Percentiles rank a stretch among this genome's conserved stretches.
phyloP scores from a whole-genome alignment of 768 basidiomycete species.

The Naganishia vishniacii region DNA sequence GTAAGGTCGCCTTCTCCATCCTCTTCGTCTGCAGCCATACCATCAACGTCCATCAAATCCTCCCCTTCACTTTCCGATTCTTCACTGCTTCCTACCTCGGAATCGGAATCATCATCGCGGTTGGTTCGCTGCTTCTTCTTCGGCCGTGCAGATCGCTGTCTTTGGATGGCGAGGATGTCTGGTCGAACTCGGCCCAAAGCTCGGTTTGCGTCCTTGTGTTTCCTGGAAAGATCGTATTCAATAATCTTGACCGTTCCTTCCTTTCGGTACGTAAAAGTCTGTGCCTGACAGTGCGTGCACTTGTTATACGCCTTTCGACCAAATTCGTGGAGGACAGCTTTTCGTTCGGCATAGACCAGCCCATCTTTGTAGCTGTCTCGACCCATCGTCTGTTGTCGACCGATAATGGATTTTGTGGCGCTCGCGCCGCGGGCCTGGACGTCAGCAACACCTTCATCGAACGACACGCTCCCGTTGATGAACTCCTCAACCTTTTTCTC shows the following conservation, averaged over 20 bases:
- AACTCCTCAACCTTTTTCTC: conserved; percentile 36
- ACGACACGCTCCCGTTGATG: conserved; percentile 26
- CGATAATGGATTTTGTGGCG: conserved; percentile 47
- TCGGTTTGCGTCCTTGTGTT: conserved; percentile 63
- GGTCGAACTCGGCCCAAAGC: conserved; percentile 62
- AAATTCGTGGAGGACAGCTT: conserved; percentile 75
- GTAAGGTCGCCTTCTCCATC: conserved; percentile 43
- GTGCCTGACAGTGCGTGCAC: conserved; percentile 77
- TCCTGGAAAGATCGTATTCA: conserved; percentile 77
- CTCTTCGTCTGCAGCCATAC: conserved; percentile 50
- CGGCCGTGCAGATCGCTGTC: not conserved
- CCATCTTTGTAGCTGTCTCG: conserved; percentile 85
- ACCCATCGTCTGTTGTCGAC: conserved; percentile 40
- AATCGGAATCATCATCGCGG: conserved; percentile 37
- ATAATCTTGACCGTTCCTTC: conserved; percentile 91
- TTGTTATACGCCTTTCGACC: conserved; percentile 64
- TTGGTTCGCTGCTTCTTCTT: conserved; percentile 24
- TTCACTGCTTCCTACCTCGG: conserved; percentile 51
- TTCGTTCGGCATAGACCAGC: conserved; percentile 78
- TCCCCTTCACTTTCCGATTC: conserved; percentile 42
- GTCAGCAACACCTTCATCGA: conserved; percentile 55
- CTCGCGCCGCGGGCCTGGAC: conserved; percentile 59
- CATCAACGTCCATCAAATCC: conserved; percentile 45
- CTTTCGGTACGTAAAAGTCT: conserved; percentile 80
- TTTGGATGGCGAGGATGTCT: conserved; percentile 57